A percentile compares a stretch with the other conserved stretches of the same genome.
Evolutionary conservation across 768 basidiomycete genomes (phyloP).

Genomic region (Trametes punicea): DNA sequence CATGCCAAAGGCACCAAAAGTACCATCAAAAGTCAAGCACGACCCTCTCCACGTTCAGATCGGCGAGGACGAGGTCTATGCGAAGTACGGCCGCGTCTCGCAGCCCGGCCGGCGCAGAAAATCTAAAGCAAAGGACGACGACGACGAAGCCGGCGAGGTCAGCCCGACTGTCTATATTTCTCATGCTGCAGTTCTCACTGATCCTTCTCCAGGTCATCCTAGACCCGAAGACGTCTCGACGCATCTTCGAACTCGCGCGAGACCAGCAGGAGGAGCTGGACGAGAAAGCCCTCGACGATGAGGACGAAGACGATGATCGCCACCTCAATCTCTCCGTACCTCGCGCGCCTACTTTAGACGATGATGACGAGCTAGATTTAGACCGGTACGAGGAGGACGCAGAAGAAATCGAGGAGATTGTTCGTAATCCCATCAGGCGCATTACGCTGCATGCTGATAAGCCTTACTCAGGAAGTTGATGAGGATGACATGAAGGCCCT

Average conservation of each 20-base stretch:
- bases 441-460: slow-evolving; percentile 2
- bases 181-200: not conserved
- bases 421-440: slow-evolving; percentile 26
- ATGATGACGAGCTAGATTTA: slow-evolving; percentile 31
- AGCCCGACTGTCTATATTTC: slow-evolving; percentile 15
- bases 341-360: slow-evolving; percentile 27
- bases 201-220: slow-evolving; percentile 51
- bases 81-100: slow-evolving; percentile 76
- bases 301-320: slow-evolving; percentile 42
- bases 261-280: slow-evolving; percentile 91
- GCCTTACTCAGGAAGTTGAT: slow-evolving; percentile 71
- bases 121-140: slow-evolving; percentile 43
- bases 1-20: slow-evolving; percentile 66
- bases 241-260: slow-evolving; percentile 88
- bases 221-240: slow-evolving; percentile 78
- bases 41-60: slow-evolving; percentile 88
- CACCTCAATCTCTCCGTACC: slow-evolving; percentile 30
- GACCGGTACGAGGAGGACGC: slow-evolving; percentile 41
- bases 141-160: slow-evolving; percentile 60
- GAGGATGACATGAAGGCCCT: slow-evolving; percentile 83
- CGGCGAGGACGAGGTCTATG: slow-evolving; percentile 68
- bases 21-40: slow-evolving; percentile 61
- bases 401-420: slow-evolving; percentile 57
- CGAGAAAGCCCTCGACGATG: slow-evolving; percentile 56
- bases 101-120: slow-evolving; percentile 75